These are phyloP conservation scores for Vickermania ingenoplastis DNA, from an alignment of 208 protist species.

Conservation along the genomic window DNA sequence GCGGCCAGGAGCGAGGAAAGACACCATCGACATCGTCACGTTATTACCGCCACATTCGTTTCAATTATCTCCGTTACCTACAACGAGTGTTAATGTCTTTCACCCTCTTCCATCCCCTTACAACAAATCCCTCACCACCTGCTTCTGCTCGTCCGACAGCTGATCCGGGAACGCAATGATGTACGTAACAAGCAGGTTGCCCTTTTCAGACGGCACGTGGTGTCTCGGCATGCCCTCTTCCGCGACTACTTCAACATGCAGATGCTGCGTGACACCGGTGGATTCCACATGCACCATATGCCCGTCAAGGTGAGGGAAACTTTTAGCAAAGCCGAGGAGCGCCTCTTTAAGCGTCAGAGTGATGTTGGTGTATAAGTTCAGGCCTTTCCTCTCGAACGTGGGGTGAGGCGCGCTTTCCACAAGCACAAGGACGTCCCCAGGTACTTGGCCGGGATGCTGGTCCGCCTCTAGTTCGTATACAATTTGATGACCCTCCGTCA, in stretches of 20 bases:
- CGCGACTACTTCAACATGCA: conserved; percentile 12
- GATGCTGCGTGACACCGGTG: conserved; percentile 31
- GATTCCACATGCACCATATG: conserved; percentile 31
- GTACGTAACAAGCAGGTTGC: conserved; percentile 59
- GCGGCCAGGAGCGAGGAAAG: too few species aligned
- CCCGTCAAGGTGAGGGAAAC: conserved; percentile 63
- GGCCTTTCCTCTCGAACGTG: conserved; percentile 34
- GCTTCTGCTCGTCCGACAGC: conserved; percentile 18
- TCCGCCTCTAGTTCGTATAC: conserved; percentile 43
- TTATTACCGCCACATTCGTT: too few species aligned
- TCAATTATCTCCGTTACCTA: too few species aligned
- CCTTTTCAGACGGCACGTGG: conserved; percentile 50
- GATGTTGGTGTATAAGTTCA: conserved; percentile 48
- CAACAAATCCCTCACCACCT: conserved; percentile 12
- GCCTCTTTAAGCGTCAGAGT: conserved; percentile 63
- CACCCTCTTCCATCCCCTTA: conserved; percentile 5
- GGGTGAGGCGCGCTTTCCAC: conserved; percentile 29
- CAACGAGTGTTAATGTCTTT: too few species aligned
- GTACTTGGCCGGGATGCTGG: conserved; percentile 35
- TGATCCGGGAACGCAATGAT: conserved; percentile 35
- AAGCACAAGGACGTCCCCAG: conserved; percentile 47
- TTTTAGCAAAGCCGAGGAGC: conserved; percentile 66
- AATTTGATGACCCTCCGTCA: conserved; percentile 27
- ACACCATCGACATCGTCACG: too few species aligned
- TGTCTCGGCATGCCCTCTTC: conserved; percentile 83